Conservation (phyloP, 176 grass and related monocot genomes). For the Rhipidocladum racemiflorum region DNA sequence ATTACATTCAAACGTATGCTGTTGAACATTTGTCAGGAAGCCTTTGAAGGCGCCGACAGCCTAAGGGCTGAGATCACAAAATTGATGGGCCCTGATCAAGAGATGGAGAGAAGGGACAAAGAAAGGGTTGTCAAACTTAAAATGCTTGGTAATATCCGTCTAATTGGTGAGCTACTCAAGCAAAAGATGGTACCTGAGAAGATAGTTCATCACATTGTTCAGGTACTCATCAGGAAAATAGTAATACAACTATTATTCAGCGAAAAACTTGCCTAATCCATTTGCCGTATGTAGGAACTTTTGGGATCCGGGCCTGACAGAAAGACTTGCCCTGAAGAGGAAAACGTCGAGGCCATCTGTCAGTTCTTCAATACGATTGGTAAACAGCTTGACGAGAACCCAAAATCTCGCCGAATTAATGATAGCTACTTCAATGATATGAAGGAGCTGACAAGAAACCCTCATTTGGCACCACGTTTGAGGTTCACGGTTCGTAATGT, state of each 20-base stretch:
- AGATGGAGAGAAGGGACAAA: slow-evolving; percentile 67
- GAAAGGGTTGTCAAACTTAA: slow-evolving; percentile 65
- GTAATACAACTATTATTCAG: neutral
- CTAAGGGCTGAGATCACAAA: slow-evolving; percentile 59
- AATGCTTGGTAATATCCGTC: slow-evolving; percentile 79
- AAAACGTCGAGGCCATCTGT: slow-evolving; percentile 83
- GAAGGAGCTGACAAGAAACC: slow-evolving; percentile 62
- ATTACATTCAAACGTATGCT: slow-evolving; percentile 83
- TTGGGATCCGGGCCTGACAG: slow-evolving; percentile 61
- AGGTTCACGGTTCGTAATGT: slow-evolving; percentile 80
- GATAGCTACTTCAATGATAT: slow-evolving; percentile 80
- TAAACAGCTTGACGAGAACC: slow-evolving; percentile 85
- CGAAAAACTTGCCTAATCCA: slow-evolving; percentile 19
- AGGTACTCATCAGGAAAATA: slow-evolving; percentile 45
- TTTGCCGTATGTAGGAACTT: slow-evolving; percentile 45
- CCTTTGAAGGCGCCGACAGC: slow-evolving; percentile 69
- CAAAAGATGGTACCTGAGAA: slow-evolving; percentile 94
- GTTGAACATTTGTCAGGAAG: slow-evolving; percentile 87
- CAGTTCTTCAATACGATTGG: slow-evolving; percentile 92
- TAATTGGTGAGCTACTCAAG: slow-evolving; percentile 89
- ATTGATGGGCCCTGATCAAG: slow-evolving; percentile 69
- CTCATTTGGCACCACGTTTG: slow-evolving; percentile 58
- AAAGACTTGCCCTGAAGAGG: slow-evolving; percentile 75
- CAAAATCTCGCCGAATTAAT: slow-evolving; percentile 63
- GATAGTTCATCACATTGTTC: slow-evolving; percentile 94